These are phyloP conservation scores for Sclerotinia nivalis DNA, from an alignment of 2,329 filamentous ascomycete species.

Conservation along the genomic window DNA sequence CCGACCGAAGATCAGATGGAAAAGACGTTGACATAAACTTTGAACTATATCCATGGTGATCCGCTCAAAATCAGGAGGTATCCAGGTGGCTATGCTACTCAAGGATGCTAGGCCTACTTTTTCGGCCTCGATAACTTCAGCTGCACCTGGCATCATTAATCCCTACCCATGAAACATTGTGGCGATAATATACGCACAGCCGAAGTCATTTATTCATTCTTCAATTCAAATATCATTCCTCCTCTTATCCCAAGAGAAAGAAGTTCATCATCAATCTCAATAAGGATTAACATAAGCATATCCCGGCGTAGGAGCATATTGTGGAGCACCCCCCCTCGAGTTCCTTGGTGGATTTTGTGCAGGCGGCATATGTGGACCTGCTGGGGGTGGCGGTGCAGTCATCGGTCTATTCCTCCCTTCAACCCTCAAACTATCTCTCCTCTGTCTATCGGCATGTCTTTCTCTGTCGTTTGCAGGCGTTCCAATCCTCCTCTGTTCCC, in stretches of 20 bases:
- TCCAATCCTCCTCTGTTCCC: constrained; percentile 26
- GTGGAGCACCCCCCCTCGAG: constrained; percentile 12
- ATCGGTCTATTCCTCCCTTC: constrained; percentile 25
- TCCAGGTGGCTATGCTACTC: constrained; percentile 3
- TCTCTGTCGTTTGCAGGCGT: constrained; percentile 20
- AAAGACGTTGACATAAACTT: not conserved
- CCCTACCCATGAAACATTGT: not conserved
- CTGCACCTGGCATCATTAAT: constrained; percentile 16
- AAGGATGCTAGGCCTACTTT: not conserved
- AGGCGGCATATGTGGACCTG: constrained; percentile 20
- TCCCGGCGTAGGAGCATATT: constrained; percentile 26
- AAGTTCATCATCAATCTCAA: constrained; percentile 16
- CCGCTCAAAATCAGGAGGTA: not conserved
- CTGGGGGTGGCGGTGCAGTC: constrained; percentile 26
- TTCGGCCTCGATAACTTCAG: constrained; percentile 12
- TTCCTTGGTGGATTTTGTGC: constrained; percentile 8
- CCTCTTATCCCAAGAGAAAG: not conserved
- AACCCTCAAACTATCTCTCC: constrained; percentile 25
- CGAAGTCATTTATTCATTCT: constrained; percentile 7
- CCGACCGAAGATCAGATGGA: not conserved
- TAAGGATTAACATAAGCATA: constrained; percentile 28
- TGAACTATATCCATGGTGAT: not conserved
- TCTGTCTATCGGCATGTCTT: constrained; percentile 20
- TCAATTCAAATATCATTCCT: not conserved
- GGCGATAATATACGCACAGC: constrained; percentile 1